Evolutionary conservation across 257 asterid species (phyloP), one percentile per base, ranked within the genome.

Genomic region (Solanum dulcamara): DNA sequence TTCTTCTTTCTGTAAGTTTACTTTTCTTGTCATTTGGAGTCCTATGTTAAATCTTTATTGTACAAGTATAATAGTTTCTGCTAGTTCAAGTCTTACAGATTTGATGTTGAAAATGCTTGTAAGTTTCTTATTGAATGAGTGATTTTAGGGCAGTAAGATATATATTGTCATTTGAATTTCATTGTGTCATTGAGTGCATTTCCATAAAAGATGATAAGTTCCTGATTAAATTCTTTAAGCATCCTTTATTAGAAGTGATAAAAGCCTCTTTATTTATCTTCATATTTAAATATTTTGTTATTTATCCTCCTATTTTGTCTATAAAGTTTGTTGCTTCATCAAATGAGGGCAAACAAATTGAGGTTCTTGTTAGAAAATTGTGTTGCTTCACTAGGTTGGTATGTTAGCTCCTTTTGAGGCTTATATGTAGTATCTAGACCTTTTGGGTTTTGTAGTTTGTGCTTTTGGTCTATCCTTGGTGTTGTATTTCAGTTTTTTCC

Each of bases 1-100:
- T 91, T 70, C 96, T 93, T 86, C 92, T 93, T 87, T 88, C 94
- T 90, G 96, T 93, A 91, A 59, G 84, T 71, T 46, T 48, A 9
- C 89, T 86, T 88, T 83, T 28, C 67, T 64, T 81, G 18, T 57
- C 30, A 13, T 46, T 48, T 26, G 59, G 35, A 79, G 28, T 48
- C 83, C 44, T 48, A 79, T 48, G 28, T 79, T 9, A 48, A 46
- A 77, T 28, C 44, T 28, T 14, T 30, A 79, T 18, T 48, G 62
- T 48, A 30, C 12, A 79, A 4, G 4, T 17, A 30, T 48, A 10
- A 28, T 48, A 79, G 2, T 26, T 28, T 33, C 40, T 12, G 7
- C 59, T 81, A 57, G 15, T 55, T 81, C 20, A 18, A 37, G 80
- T 40, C 13, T 35, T 66, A 4, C 38, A 83, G 80, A 18, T 83